Evolutionary conservation across 768 basidiomycete genomes (phyloP).

Genomic region (Leccinum subgranulosum): DNA sequence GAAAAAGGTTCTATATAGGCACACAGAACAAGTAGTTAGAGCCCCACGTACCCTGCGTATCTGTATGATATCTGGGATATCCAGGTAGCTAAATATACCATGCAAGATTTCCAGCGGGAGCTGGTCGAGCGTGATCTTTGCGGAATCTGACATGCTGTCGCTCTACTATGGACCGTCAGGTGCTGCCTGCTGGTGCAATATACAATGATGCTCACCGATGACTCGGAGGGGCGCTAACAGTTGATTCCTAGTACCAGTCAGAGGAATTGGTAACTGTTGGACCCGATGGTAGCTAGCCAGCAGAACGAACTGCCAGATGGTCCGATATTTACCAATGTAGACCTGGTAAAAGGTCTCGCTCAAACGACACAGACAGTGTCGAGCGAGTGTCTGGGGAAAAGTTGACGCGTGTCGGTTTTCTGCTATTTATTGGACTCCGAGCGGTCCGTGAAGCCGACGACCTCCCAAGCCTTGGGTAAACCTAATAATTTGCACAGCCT

Average conservation of each 20-base stretch:
- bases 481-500: no score
- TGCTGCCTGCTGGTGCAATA: no score
- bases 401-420: not conserved
- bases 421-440: no score
- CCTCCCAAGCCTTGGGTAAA: no score
- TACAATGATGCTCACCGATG: no score
- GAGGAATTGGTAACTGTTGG: not conserved
- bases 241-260: not conserved
- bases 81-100: constrained; percentile 10
- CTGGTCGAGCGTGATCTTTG: not conserved
- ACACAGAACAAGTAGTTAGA: not conserved
- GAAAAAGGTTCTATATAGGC: not conserved
- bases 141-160: not conserved
- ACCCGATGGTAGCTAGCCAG: not conserved
- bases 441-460: no score
- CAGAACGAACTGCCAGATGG: not conserved
- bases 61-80: constrained; percentile 16
- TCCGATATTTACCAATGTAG: no score
- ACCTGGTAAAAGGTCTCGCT: no score
- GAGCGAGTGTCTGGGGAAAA: not conserved
- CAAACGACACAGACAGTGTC: not conserved
- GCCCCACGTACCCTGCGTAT: constrained; percentile 10
- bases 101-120: constrained; percentile 15
- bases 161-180: no score
- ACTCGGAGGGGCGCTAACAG: no score